Evolutionary conservation across 1,139 yeast species (phyloP).

Genomic region (Lodderomyces beijingensis): DNA sequence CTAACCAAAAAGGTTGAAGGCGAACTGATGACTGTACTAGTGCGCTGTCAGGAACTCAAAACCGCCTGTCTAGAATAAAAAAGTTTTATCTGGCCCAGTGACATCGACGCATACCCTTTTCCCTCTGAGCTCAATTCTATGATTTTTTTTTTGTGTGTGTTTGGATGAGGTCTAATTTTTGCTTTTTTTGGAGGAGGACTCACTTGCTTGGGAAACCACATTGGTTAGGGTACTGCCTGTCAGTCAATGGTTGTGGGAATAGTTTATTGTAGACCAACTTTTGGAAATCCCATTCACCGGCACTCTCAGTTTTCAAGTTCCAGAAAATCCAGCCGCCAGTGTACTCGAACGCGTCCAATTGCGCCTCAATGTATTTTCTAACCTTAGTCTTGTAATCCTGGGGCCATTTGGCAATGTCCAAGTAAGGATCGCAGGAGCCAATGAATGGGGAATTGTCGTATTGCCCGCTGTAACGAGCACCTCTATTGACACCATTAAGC

Average conservation of each 20-base stretch:
- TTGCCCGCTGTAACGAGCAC: constrained; percentile 80
- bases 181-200: too few relatives aligned
- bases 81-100: too few relatives aligned
- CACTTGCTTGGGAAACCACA: too few relatives aligned
- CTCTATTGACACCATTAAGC: constrained; percentile 88
- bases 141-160: too few relatives aligned
- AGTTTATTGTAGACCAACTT: constrained; percentile 59
- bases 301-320: constrained; percentile 86
- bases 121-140: too few relatives aligned
- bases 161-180: too few relatives aligned
- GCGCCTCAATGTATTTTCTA: constrained; percentile 80
- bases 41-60: too few relatives aligned
- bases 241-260: constrained; percentile 76
- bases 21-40: too few relatives aligned
- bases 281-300: constrained; percentile 95
- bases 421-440: constrained; percentile 61
- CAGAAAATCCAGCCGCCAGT: constrained; percentile 84
- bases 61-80: too few relatives aligned
- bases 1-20: too few relatives aligned
- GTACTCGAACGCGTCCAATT: constrained; percentile 75
- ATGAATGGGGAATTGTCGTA: constrained; percentile 46
- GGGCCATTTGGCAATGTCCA: constrained; percentile 57
- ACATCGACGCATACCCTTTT: too few relatives aligned
- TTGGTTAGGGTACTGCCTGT: constrained; percentile 67
- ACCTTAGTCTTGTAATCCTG: constrained; percentile 51